Evolutionary conservation across 148 eudicot species (phyloP), one percentile per base, ranked within the genome.

Genomic region (Simmondsia chinensis): DNA sequence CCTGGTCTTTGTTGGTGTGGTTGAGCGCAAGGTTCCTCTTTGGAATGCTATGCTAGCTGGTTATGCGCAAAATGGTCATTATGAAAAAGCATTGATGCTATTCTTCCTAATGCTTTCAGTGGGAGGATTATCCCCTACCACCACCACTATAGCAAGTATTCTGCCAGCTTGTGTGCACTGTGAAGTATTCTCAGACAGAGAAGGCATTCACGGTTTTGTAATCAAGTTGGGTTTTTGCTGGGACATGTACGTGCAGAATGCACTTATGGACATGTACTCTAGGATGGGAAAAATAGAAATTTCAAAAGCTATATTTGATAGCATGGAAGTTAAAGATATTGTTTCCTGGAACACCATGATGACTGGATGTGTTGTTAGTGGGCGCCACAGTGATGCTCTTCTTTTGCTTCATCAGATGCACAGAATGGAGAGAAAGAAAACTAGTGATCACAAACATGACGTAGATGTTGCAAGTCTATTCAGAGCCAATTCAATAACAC

Each of bases 1-100:
- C 11, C 57, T 30, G 46, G 67, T 80, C 30, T 83, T 87, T 53
- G 61, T 68, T 46, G 33, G 43, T 20, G 45, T 79, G 2, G 16
- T 32, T 6, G 72, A 64, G 20, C 65, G 60, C 31, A 74, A 59
- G 13, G 63, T 77, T 35, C 78, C 70, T 37, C 59, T 79, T 49
- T 87, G 86, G 86, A 87, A 87, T 66, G 80, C 94, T 48, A 76
- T 87, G 89, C 60, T 87, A 40, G 80, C 89, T 58, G 96, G 96
- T 37, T 87, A 83, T 64, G 52, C 86, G 1, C 76, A 74, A 49
- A 87, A 80, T 31, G 86, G 84, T 6, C 54, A 65, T 46, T 74
- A 70, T 48, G 65, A 65, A 39, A 56, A 77, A 33, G 94, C 89
- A 2, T 60, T 87, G 66, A 54, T 34, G 41, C 69, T 87, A 36